These are phyloP conservation scores for Trypanosoma platydactyli DNA, from an alignment of 208 protist species.

Conservation along the genomic window DNA sequence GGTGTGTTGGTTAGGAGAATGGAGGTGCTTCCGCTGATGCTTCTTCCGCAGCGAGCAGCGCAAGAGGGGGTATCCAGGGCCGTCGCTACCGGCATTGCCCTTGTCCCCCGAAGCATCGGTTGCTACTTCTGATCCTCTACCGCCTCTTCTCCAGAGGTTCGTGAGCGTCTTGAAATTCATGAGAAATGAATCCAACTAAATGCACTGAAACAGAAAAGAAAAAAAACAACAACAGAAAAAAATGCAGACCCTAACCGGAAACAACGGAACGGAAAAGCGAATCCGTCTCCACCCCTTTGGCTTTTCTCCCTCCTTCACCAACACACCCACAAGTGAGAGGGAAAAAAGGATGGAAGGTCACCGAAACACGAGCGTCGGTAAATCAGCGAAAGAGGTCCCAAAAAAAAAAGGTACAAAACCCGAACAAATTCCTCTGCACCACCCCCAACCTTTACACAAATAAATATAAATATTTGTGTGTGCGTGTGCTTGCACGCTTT, in stretches of 20 bases:
- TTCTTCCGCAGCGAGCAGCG: neutral
- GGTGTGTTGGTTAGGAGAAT: neutral
- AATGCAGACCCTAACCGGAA: conserved; percentile 3
- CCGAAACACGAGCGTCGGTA: too few relatives aligned
- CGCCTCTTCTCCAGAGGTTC: conserved; percentile 22
- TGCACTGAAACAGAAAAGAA: neutral
- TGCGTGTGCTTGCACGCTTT: too few relatives aligned
- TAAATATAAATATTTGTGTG: too few relatives aligned
- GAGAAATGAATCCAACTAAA: neutral
- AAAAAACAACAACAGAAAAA: conserved; percentile 18
- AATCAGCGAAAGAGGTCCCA: too few relatives aligned
- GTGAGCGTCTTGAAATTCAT: conserved; percentile 29
- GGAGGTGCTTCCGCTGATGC: neutral
- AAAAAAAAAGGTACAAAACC: too few relatives aligned
- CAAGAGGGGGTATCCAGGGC: neutral
- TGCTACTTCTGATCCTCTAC: too few relatives aligned
- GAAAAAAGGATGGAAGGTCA: too few relatives aligned
- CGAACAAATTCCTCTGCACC: too few relatives aligned
- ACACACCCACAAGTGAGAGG: too few relatives aligned
- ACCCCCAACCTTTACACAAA: too few relatives aligned
- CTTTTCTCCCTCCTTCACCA: too few relatives aligned
- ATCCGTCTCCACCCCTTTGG: neutral
- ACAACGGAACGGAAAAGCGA: neutral
- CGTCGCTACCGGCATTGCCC: neutral
- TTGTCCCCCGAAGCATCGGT: too few relatives aligned